Evolutionary conservation across 441 rosid species (phyloP).

Genomic region (Kokia cookei): DNA sequence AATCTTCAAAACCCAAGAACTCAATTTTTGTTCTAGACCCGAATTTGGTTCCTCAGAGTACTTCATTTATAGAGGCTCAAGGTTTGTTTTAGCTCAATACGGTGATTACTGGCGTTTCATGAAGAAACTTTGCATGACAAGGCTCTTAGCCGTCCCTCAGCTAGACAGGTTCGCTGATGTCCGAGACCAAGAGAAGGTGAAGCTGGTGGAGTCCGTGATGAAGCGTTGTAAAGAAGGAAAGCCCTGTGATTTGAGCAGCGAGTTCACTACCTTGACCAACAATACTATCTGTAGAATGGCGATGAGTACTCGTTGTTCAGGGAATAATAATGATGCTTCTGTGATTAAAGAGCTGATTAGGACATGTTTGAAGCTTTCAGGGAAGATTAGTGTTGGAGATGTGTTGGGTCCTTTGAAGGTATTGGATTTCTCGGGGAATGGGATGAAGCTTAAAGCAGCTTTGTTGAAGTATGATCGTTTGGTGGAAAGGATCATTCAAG

Average conservation of each 20-base stretch:
- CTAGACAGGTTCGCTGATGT: slow-evolving; percentile 38
- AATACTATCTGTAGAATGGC: slow-evolving; percentile 60
- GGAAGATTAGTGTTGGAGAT: slow-evolving; percentile 52
- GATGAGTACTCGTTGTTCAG: slow-evolving; percentile 48
- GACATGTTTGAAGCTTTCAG: slow-evolving; percentile 44
- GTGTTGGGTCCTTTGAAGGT: slow-evolving; percentile 67
- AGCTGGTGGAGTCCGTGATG: slow-evolving; percentile 34
- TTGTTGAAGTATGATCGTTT: slow-evolving; percentile 39
- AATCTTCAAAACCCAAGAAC: slow-evolving; percentile 44
- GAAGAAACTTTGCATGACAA: slow-evolving; percentile 63
- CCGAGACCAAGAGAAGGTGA: slow-evolving; percentile 43
- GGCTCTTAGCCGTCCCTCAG: slow-evolving; percentile 54
- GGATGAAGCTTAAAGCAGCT: slow-evolving; percentile 40
- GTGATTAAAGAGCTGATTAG: slow-evolving; percentile 31
- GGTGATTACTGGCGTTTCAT: slow-evolving; percentile 59
- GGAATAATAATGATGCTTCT: slow-evolving; percentile 25
- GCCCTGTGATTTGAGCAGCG: slow-evolving; percentile 32
- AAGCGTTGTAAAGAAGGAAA: slow-evolving; percentile 22
- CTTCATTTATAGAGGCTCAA: slow-evolving; percentile 45
- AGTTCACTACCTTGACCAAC: slow-evolving; percentile 30
- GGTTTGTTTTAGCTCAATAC: slow-evolving; percentile 50
- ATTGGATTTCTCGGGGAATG: slow-evolving; percentile 54
- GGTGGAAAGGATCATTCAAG: slow-evolving; percentile 41
- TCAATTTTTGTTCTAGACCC: slow-evolving; percentile 42
- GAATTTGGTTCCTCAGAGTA: slow-evolving; percentile 47